A percentile compares a stretch with the other conserved stretches of the same genome.
phyloP scores from a whole-genome alignment of 306 rosid species.

The Cucurbita pepo region DNA sequence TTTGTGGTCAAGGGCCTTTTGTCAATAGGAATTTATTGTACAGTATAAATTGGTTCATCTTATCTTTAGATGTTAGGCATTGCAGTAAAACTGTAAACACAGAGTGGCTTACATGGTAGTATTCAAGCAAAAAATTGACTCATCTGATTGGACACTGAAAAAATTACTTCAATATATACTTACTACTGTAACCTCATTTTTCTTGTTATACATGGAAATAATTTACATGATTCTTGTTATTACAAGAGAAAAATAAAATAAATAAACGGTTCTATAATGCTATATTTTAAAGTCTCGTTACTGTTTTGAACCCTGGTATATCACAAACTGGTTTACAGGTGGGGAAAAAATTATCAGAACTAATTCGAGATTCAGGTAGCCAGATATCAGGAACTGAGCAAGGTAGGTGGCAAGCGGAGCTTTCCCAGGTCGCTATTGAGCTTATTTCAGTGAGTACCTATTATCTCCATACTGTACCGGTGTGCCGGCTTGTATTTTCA shows the following conservation, averaged over 20 bases:
- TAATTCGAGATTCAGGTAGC: constrained; percentile 84
- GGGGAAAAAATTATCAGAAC: constrained; percentile 86
- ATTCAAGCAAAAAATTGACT: not conserved
- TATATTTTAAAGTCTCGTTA: not conserved
- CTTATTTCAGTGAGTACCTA: constrained; percentile 63
- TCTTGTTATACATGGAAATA: not conserved
- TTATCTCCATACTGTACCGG: not conserved
- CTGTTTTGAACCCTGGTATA: not conserved
- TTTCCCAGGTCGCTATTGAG: constrained; percentile 96
- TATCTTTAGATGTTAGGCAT: not conserved
- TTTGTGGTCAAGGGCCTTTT: not conserved
- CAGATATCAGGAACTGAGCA: constrained; percentile 70
- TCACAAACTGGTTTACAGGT: constrained; percentile 32
- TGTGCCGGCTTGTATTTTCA: not conserved
- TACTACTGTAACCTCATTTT: not conserved
- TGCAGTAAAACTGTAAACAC: not conserved
- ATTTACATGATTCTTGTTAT: not conserved
- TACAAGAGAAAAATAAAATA: not conserved
- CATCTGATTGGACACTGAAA: not conserved
- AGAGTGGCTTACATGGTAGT: not conserved
- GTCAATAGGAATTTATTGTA: not conserved
- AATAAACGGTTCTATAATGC: not conserved
- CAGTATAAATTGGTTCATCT: not conserved
- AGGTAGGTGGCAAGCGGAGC: constrained; percentile 98
- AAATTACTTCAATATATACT: not conserved